A percentile compares a stretch with the other conserved stretches of the same genome.
Conservation (phyloP, 2,329 filamentous ascomycete genomes). For the Penicillium sp. region DNA sequence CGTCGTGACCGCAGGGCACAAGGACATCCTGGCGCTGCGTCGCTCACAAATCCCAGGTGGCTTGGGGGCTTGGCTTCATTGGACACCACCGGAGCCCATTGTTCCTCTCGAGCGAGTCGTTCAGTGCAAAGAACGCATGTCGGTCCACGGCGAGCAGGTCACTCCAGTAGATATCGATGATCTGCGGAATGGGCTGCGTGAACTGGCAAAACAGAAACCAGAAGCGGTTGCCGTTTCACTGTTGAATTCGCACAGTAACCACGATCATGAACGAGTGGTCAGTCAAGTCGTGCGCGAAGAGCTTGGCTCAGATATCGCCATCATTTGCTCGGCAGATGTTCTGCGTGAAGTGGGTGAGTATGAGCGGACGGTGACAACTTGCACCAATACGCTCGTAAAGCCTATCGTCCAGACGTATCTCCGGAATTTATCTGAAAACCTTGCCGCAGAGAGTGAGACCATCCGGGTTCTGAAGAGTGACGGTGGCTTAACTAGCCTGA, state of each 20-base stretch:
- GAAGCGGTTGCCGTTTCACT: slow-evolving; percentile 50
- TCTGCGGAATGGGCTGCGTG: slow-evolving; percentile 40
- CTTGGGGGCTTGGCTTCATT: slow-evolving; percentile 52
- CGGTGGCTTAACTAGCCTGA: slow-evolving; percentile 48
- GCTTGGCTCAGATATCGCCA: slow-evolving; percentile 43
- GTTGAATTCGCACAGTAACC: slow-evolving; percentile 49
- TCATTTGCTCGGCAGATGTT: slow-evolving; percentile 49
- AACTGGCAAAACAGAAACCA: slow-evolving; percentile 41
- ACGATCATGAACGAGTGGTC: slow-evolving; percentile 43
- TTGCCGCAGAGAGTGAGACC: slow-evolving; percentile 43
- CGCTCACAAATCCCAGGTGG: slow-evolving; percentile 53
- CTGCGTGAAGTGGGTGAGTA: slow-evolving; percentile 51
- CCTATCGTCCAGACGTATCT: slow-evolving; percentile 50
- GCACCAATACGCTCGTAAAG: slow-evolving; percentile 50
- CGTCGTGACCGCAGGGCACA: slow-evolving; percentile 51
- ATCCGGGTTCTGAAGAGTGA: slow-evolving; percentile 53
- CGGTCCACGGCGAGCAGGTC: slow-evolving; percentile 43
- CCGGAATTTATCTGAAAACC: slow-evolving; percentile 39
- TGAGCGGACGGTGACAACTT: slow-evolving; percentile 50
- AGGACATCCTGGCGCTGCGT: slow-evolving; percentile 48
- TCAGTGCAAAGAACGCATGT: slow-evolving; percentile 47
- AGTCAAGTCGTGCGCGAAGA: slow-evolving; percentile 42
- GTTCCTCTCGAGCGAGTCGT: slow-evolving; percentile 51
- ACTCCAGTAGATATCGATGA: slow-evolving; percentile 39
- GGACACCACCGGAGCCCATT: slow-evolving; percentile 47